Conservation (phyloP, 1,284 basidiomycete genomes). For the Vanrija humicola region DNA sequence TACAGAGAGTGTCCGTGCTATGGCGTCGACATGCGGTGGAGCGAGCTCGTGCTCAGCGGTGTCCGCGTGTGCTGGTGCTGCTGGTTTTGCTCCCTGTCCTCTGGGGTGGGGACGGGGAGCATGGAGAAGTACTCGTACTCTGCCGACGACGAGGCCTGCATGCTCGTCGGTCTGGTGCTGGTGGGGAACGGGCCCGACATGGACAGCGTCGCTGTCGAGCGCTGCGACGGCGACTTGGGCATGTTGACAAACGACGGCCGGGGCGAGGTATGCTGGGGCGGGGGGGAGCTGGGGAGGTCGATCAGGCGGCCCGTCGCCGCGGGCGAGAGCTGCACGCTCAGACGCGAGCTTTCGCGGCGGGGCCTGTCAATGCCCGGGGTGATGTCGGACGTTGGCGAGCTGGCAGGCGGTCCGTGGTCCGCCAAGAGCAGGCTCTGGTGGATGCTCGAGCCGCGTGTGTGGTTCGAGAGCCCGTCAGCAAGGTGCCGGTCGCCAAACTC, state of each 20-base stretch:
- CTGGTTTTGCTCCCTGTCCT: not conserved
- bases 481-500: slow-evolving; percentile 18
- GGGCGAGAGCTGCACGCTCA: too few species aligned
- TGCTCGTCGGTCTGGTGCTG: slow-evolving; percentile 1
- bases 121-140: slow-evolving; percentile 10
- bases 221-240: not conserved
- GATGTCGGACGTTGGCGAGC: not conserved
- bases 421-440: slow-evolving; percentile 5
- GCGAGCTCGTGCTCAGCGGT: too few species aligned
- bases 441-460: slow-evolving; percentile 13
- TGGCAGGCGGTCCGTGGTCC: not conserved
- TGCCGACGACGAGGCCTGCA: not conserved
- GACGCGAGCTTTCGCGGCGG: not conserved
- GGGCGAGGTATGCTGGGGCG: not conserved
- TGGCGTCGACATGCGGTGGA: too few species aligned
- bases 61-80: not conserved
- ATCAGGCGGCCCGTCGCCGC: not conserved
- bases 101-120: not conserved
- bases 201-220: not conserved
- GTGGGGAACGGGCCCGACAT: slow-evolving; percentile 33
- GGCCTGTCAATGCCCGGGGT: not conserved
- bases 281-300: not conserved
- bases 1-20: too few species aligned
- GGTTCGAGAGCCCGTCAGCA: slow-evolving; percentile 4
- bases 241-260: not conserved